Base-by-base conservation (phyloP, 495 filamentous ascomycete species). In the Talaromyces stipitatus region DNA sequence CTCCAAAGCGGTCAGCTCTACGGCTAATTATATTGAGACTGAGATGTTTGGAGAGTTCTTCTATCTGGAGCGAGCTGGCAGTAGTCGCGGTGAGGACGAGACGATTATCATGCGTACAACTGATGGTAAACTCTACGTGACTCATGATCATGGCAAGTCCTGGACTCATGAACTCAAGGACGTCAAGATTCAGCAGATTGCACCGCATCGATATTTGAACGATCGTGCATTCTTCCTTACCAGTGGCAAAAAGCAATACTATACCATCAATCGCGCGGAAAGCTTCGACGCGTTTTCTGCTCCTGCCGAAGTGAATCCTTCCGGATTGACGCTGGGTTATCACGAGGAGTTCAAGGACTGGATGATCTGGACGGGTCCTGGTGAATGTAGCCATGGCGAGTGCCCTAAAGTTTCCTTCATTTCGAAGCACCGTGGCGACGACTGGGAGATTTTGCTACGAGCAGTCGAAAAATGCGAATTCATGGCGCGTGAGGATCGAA, bases 151-250 rank as follows among this genome's bases (percentile, higher is more conserved):
- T 61, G 95, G 92, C 62, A 90, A 91, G 74, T 85, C 66, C 2
- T 99, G 91, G 92, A 71, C 84, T 29, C 76, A 79, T 48, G 78
- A 87, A 3, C 64, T 83, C 22, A 73, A 85, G 56, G 80, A 78
- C 43, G 78, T 87, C 54, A 76, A 83, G 12, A 80, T 97, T 50
- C 66, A 76, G 16, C 73, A 67, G 38, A 87, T 97, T 61, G 78
- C 85, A 57, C 87, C 84, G 5, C 88, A 97, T 69, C 72, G 73
- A 24, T 86, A 92, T 67, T 81, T 87, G 69, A 89, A 86, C 64
- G 90, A 96, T 65, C 74, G 80, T 51, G 89, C 91, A 10, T 99
- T 88, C 71, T 88, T 99, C 70, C 69, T 96, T 27, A 95, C 92
- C 0, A 66, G 72, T 1, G 72, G 74, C 10, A 77, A 82, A 27